A percentile compares a stretch with the other conserved stretches of the same genome.
phyloP scores from a whole-genome alignment of 805 yeast genomes.

The Spathaspora arborariae region DNA sequence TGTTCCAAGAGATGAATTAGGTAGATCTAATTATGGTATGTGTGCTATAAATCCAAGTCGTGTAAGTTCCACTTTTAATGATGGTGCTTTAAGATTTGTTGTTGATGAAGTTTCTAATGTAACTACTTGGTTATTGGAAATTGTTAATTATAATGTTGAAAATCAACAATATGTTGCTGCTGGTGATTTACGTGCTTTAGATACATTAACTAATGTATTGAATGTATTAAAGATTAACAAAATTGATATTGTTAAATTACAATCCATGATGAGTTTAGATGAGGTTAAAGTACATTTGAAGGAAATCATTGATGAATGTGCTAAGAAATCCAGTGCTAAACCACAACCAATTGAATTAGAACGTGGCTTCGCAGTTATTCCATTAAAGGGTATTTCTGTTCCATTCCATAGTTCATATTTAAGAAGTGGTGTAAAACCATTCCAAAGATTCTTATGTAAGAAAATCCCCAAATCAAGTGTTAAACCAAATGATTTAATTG shows the following conservation, averaged over 20 bases:
- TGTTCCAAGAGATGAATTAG: conserved; percentile 92
- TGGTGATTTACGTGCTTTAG: conserved; percentile 95
- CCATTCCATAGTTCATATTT: conserved; percentile 99
- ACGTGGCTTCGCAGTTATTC: conserved; percentile 98
- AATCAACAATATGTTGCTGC: conserved; percentile 98
- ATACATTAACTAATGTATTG: conserved; percentile 87
- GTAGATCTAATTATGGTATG: conserved; percentile 99
- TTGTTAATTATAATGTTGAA: conserved; percentile 97
- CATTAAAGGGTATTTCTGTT: conserved; percentile 97
- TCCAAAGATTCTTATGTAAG: conserved; percentile 95
- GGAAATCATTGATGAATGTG: conserved; percentile 83
- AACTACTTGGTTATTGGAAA: conserved; percentile 93
- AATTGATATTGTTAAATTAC: conserved; percentile 85
- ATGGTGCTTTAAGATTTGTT: conserved; percentile 90
- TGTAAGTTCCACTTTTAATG: conserved; percentile 82
- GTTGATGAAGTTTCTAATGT: conserved; percentile 80
- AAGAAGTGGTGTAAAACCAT: conserved; percentile 98
- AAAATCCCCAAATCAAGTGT: conserved; percentile 93
- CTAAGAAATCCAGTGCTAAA: conserved; percentile 77
- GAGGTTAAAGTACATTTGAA: conserved; percentile 83
- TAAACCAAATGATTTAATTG: conserved; percentile 87
- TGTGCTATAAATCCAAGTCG: conserved; percentile 97
- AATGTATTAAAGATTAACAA: conserved; percentile 92
- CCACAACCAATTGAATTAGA: conserved; percentile 96
- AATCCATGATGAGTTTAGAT: conserved; percentile 76